Conservation (phyloP, 768 basidiomycete species). For the Boletus rubropictus region DNA sequence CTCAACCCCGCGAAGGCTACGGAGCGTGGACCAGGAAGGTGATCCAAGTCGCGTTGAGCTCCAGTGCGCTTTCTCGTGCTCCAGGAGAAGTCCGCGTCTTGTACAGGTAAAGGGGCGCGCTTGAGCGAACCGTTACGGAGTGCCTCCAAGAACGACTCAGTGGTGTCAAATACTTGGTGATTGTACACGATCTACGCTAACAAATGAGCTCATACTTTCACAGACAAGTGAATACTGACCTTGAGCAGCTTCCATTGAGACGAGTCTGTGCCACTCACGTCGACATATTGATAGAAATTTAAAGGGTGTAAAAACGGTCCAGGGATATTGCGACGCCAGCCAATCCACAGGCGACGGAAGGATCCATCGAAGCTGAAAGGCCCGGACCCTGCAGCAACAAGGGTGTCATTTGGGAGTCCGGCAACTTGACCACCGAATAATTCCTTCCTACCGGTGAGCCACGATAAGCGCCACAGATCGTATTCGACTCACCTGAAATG, state of each 20-base stretch:
- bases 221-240: conserved; percentile 22
- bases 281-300: conserved; percentile 53
- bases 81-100: conserved; percentile 38
- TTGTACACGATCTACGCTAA: conserved; percentile 49
- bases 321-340: conserved; percentile 44
- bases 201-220: not conserved
- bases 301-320: conserved; percentile 51
- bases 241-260: conserved; percentile 48
- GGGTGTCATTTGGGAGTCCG: conserved; percentile 44
- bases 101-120: conserved; percentile 31
- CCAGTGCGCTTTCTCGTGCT: conserved; percentile 40
- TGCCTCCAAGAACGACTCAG: conserved; percentile 47
- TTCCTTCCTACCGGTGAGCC: conserved; percentile 31
- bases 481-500: conserved; percentile 34
- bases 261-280: conserved; percentile 49
- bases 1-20: conserved; percentile 57
- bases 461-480: not conserved
- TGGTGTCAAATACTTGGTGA: conserved; percentile 46
- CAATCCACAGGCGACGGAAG: conserved; percentile 51
- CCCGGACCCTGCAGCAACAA: conserved; percentile 40
- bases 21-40: conserved; percentile 57
- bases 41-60: conserved; percentile 49
- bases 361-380: conserved; percentile 58
- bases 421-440: conserved; percentile 42
- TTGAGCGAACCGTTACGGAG: conserved; percentile 49